phyloP scores from a whole-genome alignment of 176 grass and related monocot genomes.

The Aegilops tauschii region DNA sequence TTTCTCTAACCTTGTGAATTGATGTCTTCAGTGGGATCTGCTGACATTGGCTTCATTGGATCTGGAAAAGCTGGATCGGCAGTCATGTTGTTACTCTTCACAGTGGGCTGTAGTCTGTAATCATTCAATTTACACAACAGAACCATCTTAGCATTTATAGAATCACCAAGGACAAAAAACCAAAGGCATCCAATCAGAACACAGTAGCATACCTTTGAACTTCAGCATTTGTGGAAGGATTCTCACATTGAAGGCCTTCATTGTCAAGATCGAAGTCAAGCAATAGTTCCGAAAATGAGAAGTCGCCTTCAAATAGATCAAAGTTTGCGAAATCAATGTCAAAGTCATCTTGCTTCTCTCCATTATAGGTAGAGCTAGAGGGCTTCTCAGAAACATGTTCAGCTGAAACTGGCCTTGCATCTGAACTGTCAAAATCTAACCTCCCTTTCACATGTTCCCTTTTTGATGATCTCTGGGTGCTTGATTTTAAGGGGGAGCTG shows the following conservation, averaged over 20 bases:
- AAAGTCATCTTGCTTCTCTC: slow-evolving; percentile 43
- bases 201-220: slow-evolving; percentile 49
- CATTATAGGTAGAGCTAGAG: slow-evolving; percentile 45
- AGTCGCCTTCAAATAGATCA: slow-evolving; percentile 63
- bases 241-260: slow-evolving; percentile 41
- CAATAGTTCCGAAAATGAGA: slow-evolving; percentile 82
- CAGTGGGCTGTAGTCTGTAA: slow-evolving; percentile 46
- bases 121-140: slow-evolving; percentile 2
- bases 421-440: slow-evolving; percentile 60
- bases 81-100: background rate
- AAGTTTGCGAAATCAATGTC: slow-evolving; percentile 77
- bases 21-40: slow-evolving; percentile 33
- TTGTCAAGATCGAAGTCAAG: slow-evolving; percentile 81
- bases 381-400: slow-evolving; percentile 26
- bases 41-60: slow-evolving; percentile 34
- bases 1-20: slow-evolving; percentile 50
- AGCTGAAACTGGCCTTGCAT: slow-evolving; percentile 22
- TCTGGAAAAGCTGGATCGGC: slow-evolving; percentile 29
- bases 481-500: slow-evolving; percentile 66
- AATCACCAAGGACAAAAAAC: slow-evolving; percentile 8
- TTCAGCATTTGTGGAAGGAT: slow-evolving; percentile 34
- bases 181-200: background rate
- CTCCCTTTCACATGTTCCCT: slow-evolving; percentile 85
- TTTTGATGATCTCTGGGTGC: slow-evolving; percentile 45
- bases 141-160: slow-evolving; percentile 30